Base-by-base conservation (phyloP, 2,329 filamentous ascomycete species). In the Penicillium sp. region DNA sequence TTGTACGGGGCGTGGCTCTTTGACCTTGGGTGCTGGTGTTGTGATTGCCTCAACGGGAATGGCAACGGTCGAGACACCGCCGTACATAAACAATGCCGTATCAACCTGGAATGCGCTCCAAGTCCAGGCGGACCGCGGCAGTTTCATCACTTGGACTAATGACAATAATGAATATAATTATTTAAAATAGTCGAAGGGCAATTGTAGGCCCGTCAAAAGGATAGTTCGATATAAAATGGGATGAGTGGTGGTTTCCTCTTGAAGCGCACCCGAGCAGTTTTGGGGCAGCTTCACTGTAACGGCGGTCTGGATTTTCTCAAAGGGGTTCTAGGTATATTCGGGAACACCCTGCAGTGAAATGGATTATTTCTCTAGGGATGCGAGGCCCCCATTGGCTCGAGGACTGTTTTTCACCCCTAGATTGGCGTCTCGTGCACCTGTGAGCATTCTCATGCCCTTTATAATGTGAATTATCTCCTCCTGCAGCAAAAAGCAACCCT, bases 91-190 rank as follows among this genome's bases (percentile, higher is more conserved):
- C 56, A 60, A 58, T 53, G 45, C 43, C 33, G 54, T 55, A 40
- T 58, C 52, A 53, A 59, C 52, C 51, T 57, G 58, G 57, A 60
- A 60, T 60, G 58, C 52, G 22, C 54, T 60, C 51, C 51, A 52
- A 49, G 48, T 42, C 57, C 50, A 57, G 38, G 51, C 37, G 34
- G 49, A 48, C 40, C 53, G 53, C 39, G 53, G 45, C 40, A 57
- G 34, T 53, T 38, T 52, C 56, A 56, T 58, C 48, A 41, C 55
- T 56, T 38, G 15, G 40, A 52, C 40, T 48, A 49, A 37, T 38
- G 28, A 43, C 29, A 37, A 43, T 41, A 37, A 49, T 10, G 5
- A 28, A 48, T 51, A 52, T 24, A 32, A 6, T 37, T 43, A 34
- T 35, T 35, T 24, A 12, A 43, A 34, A 37, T 45, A 34, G 42